Conservation (phyloP, 441 rosid genomes). For the Eugenia klotzschiana region DNA sequence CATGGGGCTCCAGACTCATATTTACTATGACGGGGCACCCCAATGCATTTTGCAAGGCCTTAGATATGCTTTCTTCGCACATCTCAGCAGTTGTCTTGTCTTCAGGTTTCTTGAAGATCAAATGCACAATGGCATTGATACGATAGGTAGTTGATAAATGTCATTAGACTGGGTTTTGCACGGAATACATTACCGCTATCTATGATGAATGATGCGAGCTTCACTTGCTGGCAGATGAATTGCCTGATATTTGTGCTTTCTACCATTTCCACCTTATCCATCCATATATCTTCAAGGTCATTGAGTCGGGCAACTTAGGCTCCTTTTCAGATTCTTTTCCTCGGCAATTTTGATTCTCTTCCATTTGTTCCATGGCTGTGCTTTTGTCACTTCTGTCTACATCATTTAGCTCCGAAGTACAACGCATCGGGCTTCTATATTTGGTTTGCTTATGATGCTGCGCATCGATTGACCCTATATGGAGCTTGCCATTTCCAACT, state of each 20-base stretch:
- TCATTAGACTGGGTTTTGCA: background rate
- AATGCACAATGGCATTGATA: conserved; percentile 4
- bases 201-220: conserved; percentile 15
- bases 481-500: background rate
- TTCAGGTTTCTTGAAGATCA: conserved; percentile 9
- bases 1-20: conserved; percentile 14
- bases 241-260: background rate
- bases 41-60: conserved; percentile 6
- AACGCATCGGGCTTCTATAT: background rate
- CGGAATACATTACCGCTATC: conserved; percentile 7
- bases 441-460: background rate
- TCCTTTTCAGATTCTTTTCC: background rate
- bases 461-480: background rate
- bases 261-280: conserved; percentile 1
- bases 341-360: background rate
- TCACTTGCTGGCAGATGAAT: conserved; percentile 8
- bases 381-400: background rate
- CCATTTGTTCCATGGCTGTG: background rate
- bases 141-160: background rate
- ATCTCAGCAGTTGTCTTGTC: conserved; percentile 12
- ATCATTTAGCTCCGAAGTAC: background rate
- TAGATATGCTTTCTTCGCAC: conserved; percentile 15
- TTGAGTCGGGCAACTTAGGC: background rate
- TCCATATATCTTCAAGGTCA: conserved; percentile 10
- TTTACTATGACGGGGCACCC: conserved; percentile 10